Evolutionary conservation across 805 yeast species (phyloP).

Genomic region (Wickerhamomyces kurtzmanii): DNA sequence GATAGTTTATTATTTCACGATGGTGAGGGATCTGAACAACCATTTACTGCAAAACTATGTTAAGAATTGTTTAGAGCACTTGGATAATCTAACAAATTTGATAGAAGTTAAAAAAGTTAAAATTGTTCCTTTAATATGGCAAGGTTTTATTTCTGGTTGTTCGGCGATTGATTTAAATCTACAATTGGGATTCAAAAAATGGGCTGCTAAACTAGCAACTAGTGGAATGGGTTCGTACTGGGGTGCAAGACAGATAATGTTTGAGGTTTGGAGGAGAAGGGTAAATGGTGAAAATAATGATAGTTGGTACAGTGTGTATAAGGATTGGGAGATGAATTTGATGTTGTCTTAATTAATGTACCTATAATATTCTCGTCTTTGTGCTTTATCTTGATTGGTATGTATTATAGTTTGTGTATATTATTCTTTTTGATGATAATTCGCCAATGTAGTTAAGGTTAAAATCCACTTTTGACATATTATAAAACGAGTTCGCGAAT

Average conservation of each 20-base stretch:
- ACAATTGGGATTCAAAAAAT: slow-evolving; percentile 58
- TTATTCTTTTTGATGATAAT: neutral
- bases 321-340: slow-evolving; percentile 79
- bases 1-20: slow-evolving; percentile 59
- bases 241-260: slow-evolving; percentile 79
- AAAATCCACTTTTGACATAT: neutral
- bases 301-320: slow-evolving; percentile 71
- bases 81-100: slow-evolving; percentile 50
- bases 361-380: neutral
- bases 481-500: neutral
- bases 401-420: too few relatives aligned
- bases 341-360: slow-evolving; percentile 34
- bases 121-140: slow-evolving; percentile 77
- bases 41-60: slow-evolving; percentile 53
- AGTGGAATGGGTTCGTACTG: slow-evolving; percentile 72
- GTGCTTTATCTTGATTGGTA: too few relatives aligned
- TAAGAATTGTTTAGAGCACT: slow-evolving; percentile 47
- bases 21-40: slow-evolving; percentile 47
- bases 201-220: slow-evolving; percentile 42
- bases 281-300: slow-evolving; percentile 46
- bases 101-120: slow-evolving; percentile 40
- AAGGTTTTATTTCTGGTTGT: slow-evolving; percentile 82
- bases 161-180: slow-evolving; percentile 50
- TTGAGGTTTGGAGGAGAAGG: slow-evolving; percentile 78
- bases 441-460: neutral